Evolutionary conservation across 2,329 filamentous ascomycete species (phyloP), one percentile per base, ranked within the genome.

Genomic region (Talaromyces sp.): DNA sequence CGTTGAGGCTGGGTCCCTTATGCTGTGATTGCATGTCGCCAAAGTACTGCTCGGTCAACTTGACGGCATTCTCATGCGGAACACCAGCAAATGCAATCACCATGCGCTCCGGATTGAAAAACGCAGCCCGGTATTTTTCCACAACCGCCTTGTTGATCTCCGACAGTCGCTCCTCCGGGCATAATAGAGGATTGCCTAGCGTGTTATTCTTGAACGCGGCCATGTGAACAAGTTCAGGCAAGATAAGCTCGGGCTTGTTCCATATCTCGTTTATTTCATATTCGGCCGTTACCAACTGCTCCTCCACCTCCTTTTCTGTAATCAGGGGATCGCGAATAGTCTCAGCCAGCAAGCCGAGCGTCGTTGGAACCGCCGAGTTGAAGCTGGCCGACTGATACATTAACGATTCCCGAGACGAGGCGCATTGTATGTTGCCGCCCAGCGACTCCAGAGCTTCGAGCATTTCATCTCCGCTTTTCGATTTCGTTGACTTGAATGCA

Each of bases 381-480:
- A 99, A 99, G 32, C 93, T 97, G 28, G 95, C 95, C 1, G 92
- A 91, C 77, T 99, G 95, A 81, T 99, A 99, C 95, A 99, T 99
- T 78, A 99, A 85, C 61, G 92, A 92, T 78, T 99, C 95, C 66
- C 95, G 85, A 1, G 92, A 96, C 1, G 93, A 97, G 11, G 93
- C 93, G 78, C 95, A 99, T 78, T 98, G 93, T 63, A 99, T 93
- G 74, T 97, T 97, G 33, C 95, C 95, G 39, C 95, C 95, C 3
- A 99, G 81, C 0, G 88, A 88, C 77, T 98, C 95, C 36, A 97
- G 84, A 36, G 88, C 83, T 75, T 96, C 92, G 22, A 96, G 81
- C 87, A 98, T 95, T 68, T 92, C 82, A 76, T 97, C 93, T 60
- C 88, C 86, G 0, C 85, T 85, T 63, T 88, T 87, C 39, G 81